Percentiles rank a stretch among this genome's conserved stretches.
Evolutionary conservation across 2,329 filamentous ascomycete genomes (phyloP).

Genomic region (Aureobasidium namibiae): DNA sequence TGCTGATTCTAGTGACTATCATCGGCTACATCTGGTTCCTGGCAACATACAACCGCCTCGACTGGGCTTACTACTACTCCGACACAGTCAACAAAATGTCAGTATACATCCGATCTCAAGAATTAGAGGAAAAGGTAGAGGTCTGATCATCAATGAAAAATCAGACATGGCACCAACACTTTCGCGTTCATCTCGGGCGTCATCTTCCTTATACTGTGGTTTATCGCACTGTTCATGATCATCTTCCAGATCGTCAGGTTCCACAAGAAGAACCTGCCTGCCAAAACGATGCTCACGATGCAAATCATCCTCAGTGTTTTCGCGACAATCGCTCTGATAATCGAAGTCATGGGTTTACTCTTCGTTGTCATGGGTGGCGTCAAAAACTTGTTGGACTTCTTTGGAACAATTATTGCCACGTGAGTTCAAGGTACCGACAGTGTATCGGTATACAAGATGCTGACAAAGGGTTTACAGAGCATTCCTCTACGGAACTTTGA

Average conservation of each 20-base stretch:
- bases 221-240: not conserved
- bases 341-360: not conserved
- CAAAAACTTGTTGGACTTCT: not conserved
- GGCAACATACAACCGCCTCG: not conserved
- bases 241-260: not conserved
- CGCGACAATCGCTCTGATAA: not conserved
- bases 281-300: not conserved
- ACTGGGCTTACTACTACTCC: not conserved
- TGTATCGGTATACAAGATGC: not conserved
- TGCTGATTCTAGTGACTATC: not conserved
- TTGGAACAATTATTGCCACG: not conserved
- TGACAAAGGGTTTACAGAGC: not conserved
- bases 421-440: not conserved
- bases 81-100: not conserved
- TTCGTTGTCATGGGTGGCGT: not conserved
- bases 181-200: not conserved
- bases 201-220: not conserved
- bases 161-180: not conserved
- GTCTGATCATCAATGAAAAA: not conserved
- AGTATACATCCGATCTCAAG: not conserved
- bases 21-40: not conserved
- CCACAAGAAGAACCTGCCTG: not conserved
- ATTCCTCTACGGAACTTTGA: not conserved
- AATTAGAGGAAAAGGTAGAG: not conserved
- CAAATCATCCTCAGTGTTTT: not conserved